Conservation (phyloP, 257 asterid genomes). For the Cruciata laevipes region DNA sequence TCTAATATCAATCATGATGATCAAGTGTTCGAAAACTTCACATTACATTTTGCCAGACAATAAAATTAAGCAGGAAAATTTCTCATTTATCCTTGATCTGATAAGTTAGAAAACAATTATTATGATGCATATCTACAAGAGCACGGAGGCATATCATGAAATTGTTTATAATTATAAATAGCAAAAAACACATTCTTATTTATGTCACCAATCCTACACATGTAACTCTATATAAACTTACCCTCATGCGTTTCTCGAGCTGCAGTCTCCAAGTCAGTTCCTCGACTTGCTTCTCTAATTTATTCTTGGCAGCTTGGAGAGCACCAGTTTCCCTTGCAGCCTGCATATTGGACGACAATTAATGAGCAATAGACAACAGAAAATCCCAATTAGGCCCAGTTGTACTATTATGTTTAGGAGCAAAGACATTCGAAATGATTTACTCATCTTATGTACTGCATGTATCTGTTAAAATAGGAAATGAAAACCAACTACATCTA, state of each 20-base stretch:
- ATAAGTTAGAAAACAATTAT: background rate
- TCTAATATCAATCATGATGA: background rate
- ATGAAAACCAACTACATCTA: background rate
- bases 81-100: background rate
- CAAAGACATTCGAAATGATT: background rate
- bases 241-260: slow-evolving; percentile 98
- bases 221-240: slow-evolving; percentile 20
- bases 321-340: slow-evolving; percentile 99
- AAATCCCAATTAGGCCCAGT: background rate
- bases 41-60: background rate
- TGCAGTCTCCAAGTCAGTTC: slow-evolving; percentile 97
- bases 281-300: slow-evolving; percentile 98
- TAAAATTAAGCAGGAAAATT: background rate
- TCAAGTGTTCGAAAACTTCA: background rate
- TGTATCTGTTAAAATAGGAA: background rate
- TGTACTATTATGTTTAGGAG: background rate
- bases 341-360: slow-evolving; percentile 28
- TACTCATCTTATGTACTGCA: background rate
- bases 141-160: background rate
- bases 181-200: background rate
- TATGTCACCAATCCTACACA: background rate
- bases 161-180: background rate
- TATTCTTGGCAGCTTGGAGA: slow-evolving; percentile 98
- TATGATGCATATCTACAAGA: background rate
- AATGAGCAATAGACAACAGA: background rate